Evolutionary conservation across 192 early-diverging fungal genomes (phyloP).

Genomic region (Mortierella antarctica): DNA sequence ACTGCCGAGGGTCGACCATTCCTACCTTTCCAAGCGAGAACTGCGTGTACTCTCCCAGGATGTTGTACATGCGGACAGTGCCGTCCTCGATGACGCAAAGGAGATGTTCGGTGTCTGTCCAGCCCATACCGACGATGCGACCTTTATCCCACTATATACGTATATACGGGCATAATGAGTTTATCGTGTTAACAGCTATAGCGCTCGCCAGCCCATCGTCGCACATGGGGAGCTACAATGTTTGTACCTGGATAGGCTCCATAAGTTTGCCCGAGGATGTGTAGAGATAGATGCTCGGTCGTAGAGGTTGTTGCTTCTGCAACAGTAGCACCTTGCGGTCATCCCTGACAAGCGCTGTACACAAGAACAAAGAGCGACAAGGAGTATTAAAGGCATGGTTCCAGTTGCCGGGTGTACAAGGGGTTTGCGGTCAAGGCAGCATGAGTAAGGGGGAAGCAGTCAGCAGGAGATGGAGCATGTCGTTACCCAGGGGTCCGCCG

Average conservation of each 20-base stretch:
- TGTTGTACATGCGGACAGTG: slow-evolving; percentile 80
- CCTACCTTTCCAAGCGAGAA: slow-evolving; percentile 83
- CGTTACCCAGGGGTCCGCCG: slow-evolving; percentile 91
- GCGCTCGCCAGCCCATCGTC: not conserved
- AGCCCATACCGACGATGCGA: slow-evolving; percentile 90
- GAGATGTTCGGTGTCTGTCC: slow-evolving; percentile 89
- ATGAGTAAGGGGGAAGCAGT: not conserved
- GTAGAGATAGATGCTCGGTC: slow-evolving; percentile 87
- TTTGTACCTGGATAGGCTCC: slow-evolving; percentile 80
- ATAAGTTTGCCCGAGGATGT: slow-evolving; percentile 87
- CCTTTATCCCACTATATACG: slow-evolving; percentile 83
- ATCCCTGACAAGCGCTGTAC: slow-evolving; percentile 90
- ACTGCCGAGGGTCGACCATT: no score
- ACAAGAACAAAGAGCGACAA: not conserved
- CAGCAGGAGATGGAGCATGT: no score
- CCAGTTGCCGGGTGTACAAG: not conserved
- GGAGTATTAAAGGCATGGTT: not conserved
- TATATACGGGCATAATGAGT: not conserved
- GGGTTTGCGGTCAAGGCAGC: not conserved
- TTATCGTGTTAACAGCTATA: not conserved
- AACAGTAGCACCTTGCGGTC: slow-evolving; percentile 85
- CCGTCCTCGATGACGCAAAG: slow-evolving; percentile 91
- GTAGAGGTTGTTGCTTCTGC: slow-evolving; percentile 75
- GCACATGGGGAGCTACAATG: not conserved
- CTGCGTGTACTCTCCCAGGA: slow-evolving; percentile 84